Conservation (phyloP, 202 grass and related monocot species). For the Hordeum pubiflorum region DNA sequence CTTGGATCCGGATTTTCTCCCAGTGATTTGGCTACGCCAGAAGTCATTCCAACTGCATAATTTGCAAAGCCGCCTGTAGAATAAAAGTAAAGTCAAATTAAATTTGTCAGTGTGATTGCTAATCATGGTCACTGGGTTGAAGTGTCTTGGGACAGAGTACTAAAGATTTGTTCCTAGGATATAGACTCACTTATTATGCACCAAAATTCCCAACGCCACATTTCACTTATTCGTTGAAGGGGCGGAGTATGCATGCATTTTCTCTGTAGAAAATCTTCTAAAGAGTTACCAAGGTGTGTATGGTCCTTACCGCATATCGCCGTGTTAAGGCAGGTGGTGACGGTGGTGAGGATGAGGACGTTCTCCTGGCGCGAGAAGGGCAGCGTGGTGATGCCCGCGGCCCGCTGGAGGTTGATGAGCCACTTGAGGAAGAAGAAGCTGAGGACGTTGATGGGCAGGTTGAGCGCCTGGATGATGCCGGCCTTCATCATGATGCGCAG, state of each 20-base stretch:
- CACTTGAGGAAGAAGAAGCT: constrained; percentile 30
- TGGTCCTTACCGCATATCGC: constrained; percentile 24
- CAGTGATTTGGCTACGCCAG: constrained; percentile 36
- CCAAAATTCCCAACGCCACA: no score
- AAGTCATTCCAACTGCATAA: constrained; percentile 40
- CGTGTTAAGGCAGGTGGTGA: constrained; percentile 31
- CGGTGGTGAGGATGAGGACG: constrained; percentile 44
- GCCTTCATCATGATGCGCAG: constrained; percentile 28
- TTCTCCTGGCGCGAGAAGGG: constrained; percentile 71
- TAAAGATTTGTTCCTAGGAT: neutral
- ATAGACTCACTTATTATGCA: no score
- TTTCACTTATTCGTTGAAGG: no score
- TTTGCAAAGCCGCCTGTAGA: constrained; percentile 57
- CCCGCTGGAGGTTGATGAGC: neutral
- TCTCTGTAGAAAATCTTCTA: no score
- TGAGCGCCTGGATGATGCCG: constrained; percentile 26
- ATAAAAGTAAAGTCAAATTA: neutral
- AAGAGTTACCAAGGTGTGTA: neutral
- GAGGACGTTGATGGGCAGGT: constrained; percentile 29
- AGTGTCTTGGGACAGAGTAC: neutral
- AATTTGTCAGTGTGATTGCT: neutral
- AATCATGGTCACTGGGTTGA: neutral
- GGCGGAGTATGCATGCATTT: neutral
- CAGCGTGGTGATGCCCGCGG: neutral
- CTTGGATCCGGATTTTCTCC: neutral